Percentiles rank a stretch among this genome's conserved stretches.
phyloP scores from a whole-genome alignment of 2,329 filamentous ascomycete genomes.

The Exophiala dermatitidis region DNA sequence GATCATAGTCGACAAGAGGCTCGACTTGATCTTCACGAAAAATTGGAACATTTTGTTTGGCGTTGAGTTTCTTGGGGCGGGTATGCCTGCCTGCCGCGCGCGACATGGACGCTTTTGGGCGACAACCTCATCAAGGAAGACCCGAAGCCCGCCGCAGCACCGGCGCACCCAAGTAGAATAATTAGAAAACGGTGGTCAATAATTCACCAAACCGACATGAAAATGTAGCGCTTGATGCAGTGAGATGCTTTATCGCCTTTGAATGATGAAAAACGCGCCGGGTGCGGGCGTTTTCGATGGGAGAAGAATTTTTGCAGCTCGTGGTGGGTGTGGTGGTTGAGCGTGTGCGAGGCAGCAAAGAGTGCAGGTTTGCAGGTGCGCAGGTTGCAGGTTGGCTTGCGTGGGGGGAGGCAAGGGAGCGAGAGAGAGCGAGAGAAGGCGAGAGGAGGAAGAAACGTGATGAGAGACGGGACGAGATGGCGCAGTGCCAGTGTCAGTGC shows the following conservation, averaged over 20 bases:
- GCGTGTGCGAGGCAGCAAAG: constrained; percentile 6
- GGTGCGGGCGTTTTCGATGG: constrained; percentile 48
- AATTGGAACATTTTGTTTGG: constrained; percentile 80
- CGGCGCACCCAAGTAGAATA: constrained; percentile 3
- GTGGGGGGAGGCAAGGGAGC: neutral
- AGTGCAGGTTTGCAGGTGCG: constrained; percentile 1
- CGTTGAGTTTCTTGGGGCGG: constrained; percentile 67
- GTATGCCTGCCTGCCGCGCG: constrained; percentile 36
- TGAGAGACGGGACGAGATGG: neutral
- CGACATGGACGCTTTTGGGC: constrained; percentile 19
- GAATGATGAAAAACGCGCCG: constrained; percentile 47
- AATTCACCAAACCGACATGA: constrained; percentile 58
- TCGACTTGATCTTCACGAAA: constrained; percentile 89
- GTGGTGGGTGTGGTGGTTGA: constrained; percentile 12
- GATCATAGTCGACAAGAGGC: constrained; percentile 72
- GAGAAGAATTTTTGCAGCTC: constrained; percentile 11
- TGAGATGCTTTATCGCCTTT: constrained; percentile 47
- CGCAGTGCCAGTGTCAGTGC: neutral
- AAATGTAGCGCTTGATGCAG: constrained; percentile 54
- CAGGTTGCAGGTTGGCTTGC: neutral
- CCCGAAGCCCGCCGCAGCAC: constrained; percentile 1
- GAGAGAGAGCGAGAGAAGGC: neutral
- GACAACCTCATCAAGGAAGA: constrained; percentile 15
- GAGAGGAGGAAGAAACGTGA: neutral
- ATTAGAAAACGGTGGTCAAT: constrained; percentile 4